These are phyloP conservation scores for Podospora pseudopauciseta DNA, from an alignment of 495 filamentous ascomycete genomes.

Conservation along the genomic window DNA sequence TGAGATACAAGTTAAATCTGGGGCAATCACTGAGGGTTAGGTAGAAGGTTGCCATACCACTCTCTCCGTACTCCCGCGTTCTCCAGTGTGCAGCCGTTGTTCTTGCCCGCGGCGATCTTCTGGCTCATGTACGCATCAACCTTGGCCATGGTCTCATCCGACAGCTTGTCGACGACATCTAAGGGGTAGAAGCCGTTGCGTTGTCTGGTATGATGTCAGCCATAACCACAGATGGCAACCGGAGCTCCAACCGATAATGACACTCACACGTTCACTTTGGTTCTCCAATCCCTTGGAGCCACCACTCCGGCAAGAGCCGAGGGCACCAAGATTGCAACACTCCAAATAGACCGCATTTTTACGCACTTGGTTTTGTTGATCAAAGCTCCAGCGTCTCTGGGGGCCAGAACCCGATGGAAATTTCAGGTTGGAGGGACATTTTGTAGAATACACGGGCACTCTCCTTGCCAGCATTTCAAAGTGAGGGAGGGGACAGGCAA, in stretches of 20 bases:
- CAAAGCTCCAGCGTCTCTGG: not conserved
- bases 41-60: conserved; percentile 36
- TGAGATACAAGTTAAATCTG: conserved; percentile 18
- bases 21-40: not conserved
- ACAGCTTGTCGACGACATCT: conserved; percentile 40
- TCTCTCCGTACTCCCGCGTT: conserved; percentile 49
- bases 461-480: not conserved
- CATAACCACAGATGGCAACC: not conserved
- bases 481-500: not conserved
- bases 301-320: conserved; percentile 33
- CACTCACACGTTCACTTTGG: conserved; percentile 36
- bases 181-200: conserved; percentile 38
- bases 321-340: conserved; percentile 31
- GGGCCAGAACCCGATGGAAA: not conserved
- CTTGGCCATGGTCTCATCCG: conserved; percentile 36
- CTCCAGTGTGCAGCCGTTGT: conserved; percentile 47
- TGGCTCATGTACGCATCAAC: conserved; percentile 36
- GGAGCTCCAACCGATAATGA: not conserved
- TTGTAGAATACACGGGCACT: not conserved
- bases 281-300: conserved; percentile 25
- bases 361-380: not conserved
- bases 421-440: not conserved
- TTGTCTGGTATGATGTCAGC: conserved; percentile 13
- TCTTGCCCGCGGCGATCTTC: conserved; percentile 38
- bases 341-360: conserved; percentile 34